These are phyloP conservation scores for Cicer pinnatifidum DNA, from an alignment of 306 rosid species.

Conservation along the genomic window DNA sequence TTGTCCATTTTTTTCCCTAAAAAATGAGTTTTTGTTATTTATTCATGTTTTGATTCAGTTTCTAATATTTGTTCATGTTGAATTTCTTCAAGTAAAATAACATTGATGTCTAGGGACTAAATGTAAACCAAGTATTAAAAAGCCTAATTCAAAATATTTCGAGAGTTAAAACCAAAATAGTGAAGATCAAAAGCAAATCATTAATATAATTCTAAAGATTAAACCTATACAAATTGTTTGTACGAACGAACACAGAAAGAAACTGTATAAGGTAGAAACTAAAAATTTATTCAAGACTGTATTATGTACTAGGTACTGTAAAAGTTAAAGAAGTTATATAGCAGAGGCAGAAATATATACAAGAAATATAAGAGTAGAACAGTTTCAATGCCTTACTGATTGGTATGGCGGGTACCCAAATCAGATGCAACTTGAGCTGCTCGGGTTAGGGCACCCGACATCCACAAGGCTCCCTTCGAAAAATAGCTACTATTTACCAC, in stretches of 20 bases:
- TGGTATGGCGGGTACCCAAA: conserved; percentile 59
- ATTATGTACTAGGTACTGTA: neutral
- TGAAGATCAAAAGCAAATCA: neutral
- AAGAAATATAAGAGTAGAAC: neutral
- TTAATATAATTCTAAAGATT: neutral
- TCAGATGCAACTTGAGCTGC: conserved; percentile 77
- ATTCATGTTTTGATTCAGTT: too few species aligned
- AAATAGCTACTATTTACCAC: conserved; percentile 79
- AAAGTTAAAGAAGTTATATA: conserved; percentile 22
- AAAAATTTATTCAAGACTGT: neutral
- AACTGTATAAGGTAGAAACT: neutral
- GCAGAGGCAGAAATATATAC: conserved; percentile 37
- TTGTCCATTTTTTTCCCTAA: too few species aligned
- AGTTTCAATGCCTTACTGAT: conserved; percentile 46
- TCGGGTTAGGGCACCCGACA: conserved; percentile 65
- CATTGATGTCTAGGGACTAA: too few species aligned
- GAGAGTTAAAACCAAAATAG: too few species aligned
- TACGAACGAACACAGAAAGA: neutral
- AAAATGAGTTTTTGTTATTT: too few species aligned
- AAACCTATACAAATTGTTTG: conserved; percentile 3
- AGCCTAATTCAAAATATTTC: too few species aligned
- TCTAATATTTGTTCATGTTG: too few species aligned
- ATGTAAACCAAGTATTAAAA: too few species aligned
- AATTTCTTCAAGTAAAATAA: too few species aligned
- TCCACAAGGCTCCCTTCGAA: conserved; percentile 82